Percentiles rank a stretch among this genome's conserved stretches.
Evolutionary conservation across 1,139 yeast genomes (phyloP).

Genomic region (Kodamaea sp.): DNA sequence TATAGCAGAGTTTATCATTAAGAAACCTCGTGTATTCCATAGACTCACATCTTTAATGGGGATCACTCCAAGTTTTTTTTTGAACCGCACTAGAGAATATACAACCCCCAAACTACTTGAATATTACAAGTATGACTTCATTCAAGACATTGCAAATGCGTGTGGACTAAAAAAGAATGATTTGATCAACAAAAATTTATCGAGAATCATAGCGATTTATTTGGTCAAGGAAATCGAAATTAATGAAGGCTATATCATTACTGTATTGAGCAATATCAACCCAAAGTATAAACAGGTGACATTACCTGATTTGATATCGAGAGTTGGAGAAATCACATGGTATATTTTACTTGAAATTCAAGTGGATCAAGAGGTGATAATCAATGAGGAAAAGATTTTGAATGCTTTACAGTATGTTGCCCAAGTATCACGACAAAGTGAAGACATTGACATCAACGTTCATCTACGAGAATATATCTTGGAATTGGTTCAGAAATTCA

Average conservation of each 20-base stretch:
- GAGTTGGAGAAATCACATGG: constrained; percentile 45
- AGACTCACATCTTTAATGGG: constrained; percentile 64
- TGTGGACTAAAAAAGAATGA: constrained; percentile 31
- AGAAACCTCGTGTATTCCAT: constrained; percentile 54
- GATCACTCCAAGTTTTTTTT: constrained; percentile 56
- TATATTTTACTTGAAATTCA: constrained; percentile 37
- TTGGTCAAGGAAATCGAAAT: constrained; percentile 38
- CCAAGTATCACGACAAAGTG: constrained; percentile 15
- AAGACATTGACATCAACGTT: constrained; percentile 21
- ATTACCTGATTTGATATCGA: constrained; percentile 43
- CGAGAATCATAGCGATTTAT: constrained; percentile 41
- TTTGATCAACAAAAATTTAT: constrained; percentile 32
- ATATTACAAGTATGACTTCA: constrained; percentile 57
- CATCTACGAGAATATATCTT: constrained; percentile 57
- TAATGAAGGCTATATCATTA: constrained; percentile 49
- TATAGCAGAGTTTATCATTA: constrained; percentile 63
- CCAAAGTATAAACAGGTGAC: constrained; percentile 38
- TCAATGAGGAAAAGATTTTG: constrained; percentile 31
- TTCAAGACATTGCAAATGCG: constrained; percentile 51
- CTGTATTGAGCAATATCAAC: constrained; percentile 52
- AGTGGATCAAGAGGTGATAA: constrained; percentile 21
- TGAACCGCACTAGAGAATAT: constrained; percentile 65
- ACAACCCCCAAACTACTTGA: constrained; percentile 76
- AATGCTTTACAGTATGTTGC: constrained; percentile 43
- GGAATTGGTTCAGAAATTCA: constrained; percentile 75